Evolutionary conservation across 2,329 filamentous ascomycete species (phyloP).

Genomic region (Aspergillus awamori): DNA sequence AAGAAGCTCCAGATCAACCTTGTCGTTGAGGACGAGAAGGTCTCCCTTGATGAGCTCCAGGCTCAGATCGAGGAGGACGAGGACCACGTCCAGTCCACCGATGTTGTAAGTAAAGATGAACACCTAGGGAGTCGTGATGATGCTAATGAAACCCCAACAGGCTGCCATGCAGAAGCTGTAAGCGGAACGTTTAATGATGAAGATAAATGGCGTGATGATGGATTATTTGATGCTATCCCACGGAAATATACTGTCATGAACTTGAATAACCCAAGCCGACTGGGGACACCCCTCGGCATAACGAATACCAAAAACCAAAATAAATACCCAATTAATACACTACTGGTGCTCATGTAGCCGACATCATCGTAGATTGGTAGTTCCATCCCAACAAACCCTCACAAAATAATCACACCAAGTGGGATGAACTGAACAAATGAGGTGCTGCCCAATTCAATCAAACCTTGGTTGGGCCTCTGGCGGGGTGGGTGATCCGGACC

Average conservation of each 20-base stretch:
- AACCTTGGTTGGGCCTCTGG: neutral
- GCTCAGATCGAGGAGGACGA: constrained; percentile 83
- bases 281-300: constrained; percentile 29
- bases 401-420: neutral
- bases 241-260: constrained; percentile 43
- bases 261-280: constrained; percentile 29
- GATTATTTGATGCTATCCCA: constrained; percentile 38
- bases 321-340: constrained; percentile 22
- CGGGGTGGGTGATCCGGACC: neutral
- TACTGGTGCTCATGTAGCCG: neutral
- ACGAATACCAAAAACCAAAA: constrained; percentile 35
- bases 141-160: constrained; percentile 33
- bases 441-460: neutral
- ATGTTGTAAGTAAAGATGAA: constrained; percentile 61
- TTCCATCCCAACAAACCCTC: neutral
- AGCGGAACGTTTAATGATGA: constrained; percentile 43
- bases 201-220: constrained; percentile 36
- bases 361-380: neutral
- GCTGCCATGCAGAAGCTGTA: constrained; percentile 92
- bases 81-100: constrained; percentile 94
- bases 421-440: neutral
- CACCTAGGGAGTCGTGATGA: neutral
- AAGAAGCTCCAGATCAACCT: constrained; percentile 99
- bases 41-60: constrained; percentile 85
- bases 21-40: constrained; percentile 95